A percentile compares a stretch with the other conserved stretches of the same genome.
phyloP scores from a whole-genome alignment of 495 filamentous ascomycete genomes.

The Penicillium coprophilum region DNA sequence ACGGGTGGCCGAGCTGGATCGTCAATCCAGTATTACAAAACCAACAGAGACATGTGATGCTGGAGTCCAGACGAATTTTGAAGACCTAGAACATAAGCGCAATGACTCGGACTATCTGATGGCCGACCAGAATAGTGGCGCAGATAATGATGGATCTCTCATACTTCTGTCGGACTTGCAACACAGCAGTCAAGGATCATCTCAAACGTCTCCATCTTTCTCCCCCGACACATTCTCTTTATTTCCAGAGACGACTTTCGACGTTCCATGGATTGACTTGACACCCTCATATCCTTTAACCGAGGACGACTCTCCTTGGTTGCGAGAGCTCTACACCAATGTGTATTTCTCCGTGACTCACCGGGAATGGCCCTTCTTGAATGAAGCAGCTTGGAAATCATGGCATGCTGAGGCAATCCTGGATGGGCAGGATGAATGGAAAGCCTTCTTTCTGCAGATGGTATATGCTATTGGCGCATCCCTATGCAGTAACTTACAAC shows the following conservation, averaged over 20 bases:
- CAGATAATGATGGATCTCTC: constrained; percentile 12
- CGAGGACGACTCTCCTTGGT: constrained; percentile 18
- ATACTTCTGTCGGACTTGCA: constrained; percentile 9
- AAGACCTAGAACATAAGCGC: background rate
- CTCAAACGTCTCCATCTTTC: constrained; percentile 7
- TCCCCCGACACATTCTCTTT: constrained; percentile 14
- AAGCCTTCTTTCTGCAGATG: constrained; percentile 32
- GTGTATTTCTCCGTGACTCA: constrained; percentile 34
- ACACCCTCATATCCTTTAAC: constrained; percentile 17
- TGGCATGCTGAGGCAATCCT: constrained; percentile 26
- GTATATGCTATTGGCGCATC: constrained; percentile 37
- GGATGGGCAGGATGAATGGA: constrained; percentile 29
- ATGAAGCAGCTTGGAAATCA: constrained; percentile 26
- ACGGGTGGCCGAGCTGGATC: constrained; percentile 28
- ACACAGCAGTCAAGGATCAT: background rate
- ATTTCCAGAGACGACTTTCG: constrained; percentile 13
- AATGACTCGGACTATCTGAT: background rate
- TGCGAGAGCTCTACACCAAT: constrained; percentile 35
- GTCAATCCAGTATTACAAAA: background rate
- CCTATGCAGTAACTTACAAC: constrained; percentile 29
- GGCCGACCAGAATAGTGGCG: background rate
- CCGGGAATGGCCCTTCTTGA: constrained; percentile 37
- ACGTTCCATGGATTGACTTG: constrained; percentile 20
- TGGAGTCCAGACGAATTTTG: constrained; percentile 31
- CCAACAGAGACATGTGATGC: constrained; percentile 21